Conservation (phyloP, 1,139 yeast genomes). For the Geotrichum phurueaensis region DNA sequence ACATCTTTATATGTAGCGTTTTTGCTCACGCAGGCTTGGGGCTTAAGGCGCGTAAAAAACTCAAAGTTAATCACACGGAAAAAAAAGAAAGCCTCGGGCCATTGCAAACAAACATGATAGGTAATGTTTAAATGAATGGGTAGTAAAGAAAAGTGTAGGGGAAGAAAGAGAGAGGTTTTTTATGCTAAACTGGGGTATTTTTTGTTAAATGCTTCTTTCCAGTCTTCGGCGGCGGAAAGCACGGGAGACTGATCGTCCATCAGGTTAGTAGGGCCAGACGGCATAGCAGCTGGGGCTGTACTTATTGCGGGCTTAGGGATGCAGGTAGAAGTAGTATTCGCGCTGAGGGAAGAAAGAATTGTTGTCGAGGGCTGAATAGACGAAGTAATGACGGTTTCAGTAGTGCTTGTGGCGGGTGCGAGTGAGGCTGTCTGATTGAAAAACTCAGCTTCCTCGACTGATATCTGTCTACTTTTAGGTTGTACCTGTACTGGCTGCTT, state of each 20-base stretch:
- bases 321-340: not conserved
- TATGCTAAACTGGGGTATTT: conserved; percentile 31
- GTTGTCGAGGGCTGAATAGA: not conserved
- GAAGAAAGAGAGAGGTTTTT: not conserved
- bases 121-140: not conserved
- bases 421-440: not conserved
- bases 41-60: too few species aligned
- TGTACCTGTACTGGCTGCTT: not conserved
- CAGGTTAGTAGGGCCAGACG: conserved; percentile 2
- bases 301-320: not conserved
- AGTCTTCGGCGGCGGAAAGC: conserved; percentile 23
- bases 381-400: not conserved
- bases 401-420: not conserved
- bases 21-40: too few species aligned
- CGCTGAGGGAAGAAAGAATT: not conserved
- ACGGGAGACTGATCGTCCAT: conserved; percentile 16
- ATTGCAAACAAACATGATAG: not conserved
- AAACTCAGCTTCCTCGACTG: not conserved
- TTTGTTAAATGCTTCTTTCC: conserved; percentile 30
- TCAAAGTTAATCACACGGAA: not conserved
- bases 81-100: not conserved
- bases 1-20: too few species aligned
- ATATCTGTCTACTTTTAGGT: not conserved
- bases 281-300: not conserved
- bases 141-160: not conserved